Evolutionary conservation across 306 rosid genomes (phyloP).

Genomic region (Hippophae rhamnoides): DNA sequence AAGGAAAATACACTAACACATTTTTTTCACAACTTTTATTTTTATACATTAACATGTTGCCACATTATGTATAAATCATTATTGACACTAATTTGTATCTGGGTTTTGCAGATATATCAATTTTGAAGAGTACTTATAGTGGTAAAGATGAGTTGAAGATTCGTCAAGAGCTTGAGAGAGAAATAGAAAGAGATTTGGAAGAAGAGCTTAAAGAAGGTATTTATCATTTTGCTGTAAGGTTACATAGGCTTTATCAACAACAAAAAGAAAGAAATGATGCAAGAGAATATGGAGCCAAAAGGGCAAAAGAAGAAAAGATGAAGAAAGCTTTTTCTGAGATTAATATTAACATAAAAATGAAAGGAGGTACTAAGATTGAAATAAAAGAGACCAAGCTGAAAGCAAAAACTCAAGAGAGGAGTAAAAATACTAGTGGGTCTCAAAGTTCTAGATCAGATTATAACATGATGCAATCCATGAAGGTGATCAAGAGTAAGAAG

Average conservation of each 20-base stretch:
- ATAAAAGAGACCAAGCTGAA: slow-evolving; percentile 38
- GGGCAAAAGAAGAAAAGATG: neutral
- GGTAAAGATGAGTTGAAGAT: slow-evolving; percentile 47
- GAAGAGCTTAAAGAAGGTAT: slow-evolving; percentile 56
- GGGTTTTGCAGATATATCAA: slow-evolving; percentile 29
- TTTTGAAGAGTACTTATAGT: neutral
- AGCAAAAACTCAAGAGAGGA: slow-evolving; percentile 4
- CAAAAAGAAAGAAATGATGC: slow-evolving; percentile 20
- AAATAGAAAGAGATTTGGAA: slow-evolving; percentile 58
- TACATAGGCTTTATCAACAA: slow-evolving; percentile 42
- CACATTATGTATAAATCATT: neutral
- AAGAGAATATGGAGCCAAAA: neutral
- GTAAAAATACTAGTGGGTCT: slow-evolving; percentile 1
- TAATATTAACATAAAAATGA: slow-evolving; percentile 50
- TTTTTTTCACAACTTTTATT: neutral
- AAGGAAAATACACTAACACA: slow-evolving; percentile 20
- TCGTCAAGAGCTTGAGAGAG: slow-evolving; percentile 44
- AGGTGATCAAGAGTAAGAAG: slow-evolving; percentile 4
- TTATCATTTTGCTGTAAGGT: slow-evolving; percentile 51
- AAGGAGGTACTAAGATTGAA: slow-evolving; percentile 48
- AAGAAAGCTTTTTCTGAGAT: slow-evolving; percentile 39
- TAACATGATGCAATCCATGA: slow-evolving; percentile 1
- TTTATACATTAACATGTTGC: neutral
- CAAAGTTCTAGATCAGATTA: slow-evolving; percentile 13
- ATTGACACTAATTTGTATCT: neutral